Evolutionary conservation across 139 green algal species (phyloP), one percentile per base, ranked within the genome.

Genomic region (Picochlorum sp.): DNA sequence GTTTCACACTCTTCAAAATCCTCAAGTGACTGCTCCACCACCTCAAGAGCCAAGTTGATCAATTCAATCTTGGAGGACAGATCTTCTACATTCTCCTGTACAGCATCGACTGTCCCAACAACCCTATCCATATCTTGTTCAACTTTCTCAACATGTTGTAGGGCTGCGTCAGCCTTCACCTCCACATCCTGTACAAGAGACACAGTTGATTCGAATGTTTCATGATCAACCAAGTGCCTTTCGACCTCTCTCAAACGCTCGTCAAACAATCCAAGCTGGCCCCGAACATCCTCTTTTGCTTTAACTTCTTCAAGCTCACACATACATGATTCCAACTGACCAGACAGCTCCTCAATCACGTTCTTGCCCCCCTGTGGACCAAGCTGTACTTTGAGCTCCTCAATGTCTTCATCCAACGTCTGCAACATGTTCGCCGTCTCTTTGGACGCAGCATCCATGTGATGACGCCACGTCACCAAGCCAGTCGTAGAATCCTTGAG

Each of bases 1-100:
- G 15, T 31, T 28, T 65, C 58, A 31, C 15, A 31, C n/a, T 45
- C 41, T 18, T 65, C 58, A 28, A 65, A 31, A 52, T 52, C 58
- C 23, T 65, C 58, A 34, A 65, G n/a, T 18, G 58, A 50, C n/a
- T 52, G 41, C 21, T 65, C 58, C 7, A 65, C 58, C 26, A 65
- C 58, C 23, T 65, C 58, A 28, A 65, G 58, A 15, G 20, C 58
- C 13, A 65, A 23, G 13, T 31, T 11, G 7, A 65, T 18, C 7
- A 31, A 18, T 26, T 65, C 20, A 15, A 65, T 26, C 23, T 65
- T 21, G 16, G 18, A 18, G 21, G 58, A 65, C 6, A 65, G 23
- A 18, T 16, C 23, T 16, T 15, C 15, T 13, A 31, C 23, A 16
- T 65, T 23, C 6, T 50, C 23, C 18, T 31, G 20, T 28, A 31